Percentiles rank a stretch among this genome's conserved stretches.
These are phyloP conservation scores for Nicotiana otophora DNA, from an alignment of 257 asterid species.

Conservation along the genomic window DNA sequence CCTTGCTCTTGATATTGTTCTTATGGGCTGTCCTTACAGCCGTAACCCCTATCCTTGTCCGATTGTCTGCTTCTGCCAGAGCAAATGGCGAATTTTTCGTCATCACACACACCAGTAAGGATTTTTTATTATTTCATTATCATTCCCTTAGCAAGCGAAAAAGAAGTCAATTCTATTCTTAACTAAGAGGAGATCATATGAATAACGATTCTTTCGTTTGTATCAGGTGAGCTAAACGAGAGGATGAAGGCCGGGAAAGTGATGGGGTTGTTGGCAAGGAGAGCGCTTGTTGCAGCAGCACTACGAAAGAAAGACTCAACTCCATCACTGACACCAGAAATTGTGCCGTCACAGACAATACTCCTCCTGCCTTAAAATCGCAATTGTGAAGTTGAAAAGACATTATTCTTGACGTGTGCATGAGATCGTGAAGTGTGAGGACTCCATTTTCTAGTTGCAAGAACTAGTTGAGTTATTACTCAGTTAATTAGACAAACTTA, in stretches of 20 bases:
- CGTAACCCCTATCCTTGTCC: conserved; percentile 63
- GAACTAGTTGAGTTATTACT: neutral
- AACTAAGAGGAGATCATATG: neutral
- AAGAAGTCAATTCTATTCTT: neutral
- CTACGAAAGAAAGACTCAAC: conserved; percentile 9
- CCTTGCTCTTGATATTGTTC: conserved; percentile 45
- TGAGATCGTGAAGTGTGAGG: neutral
- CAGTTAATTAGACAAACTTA: neutral
- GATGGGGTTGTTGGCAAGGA: conserved; percentile 38
- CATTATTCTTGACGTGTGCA: neutral
- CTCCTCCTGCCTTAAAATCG: neutral
- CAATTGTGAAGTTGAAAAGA: neutral
- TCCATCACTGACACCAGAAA: conserved; percentile 19
- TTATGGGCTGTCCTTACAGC: conserved; percentile 73
- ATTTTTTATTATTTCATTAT: neutral
- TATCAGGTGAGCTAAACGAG: conserved; percentile 27
- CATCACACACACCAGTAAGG: conserved; percentile 22
- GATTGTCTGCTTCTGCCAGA: conserved; percentile 62
- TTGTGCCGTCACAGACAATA: neutral
- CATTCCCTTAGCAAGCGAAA: neutral
- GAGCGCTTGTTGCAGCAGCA: conserved; percentile 39
- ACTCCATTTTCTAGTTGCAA: neutral
- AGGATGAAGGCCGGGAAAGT: conserved; percentile 1
- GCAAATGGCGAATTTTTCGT: conserved; percentile 20
- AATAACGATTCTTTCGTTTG: neutral